Evolutionary conservation across 1,139 yeast species (phyloP), one percentile per base, ranked within the genome.

Genomic region (Lodderomyces theae): DNA sequence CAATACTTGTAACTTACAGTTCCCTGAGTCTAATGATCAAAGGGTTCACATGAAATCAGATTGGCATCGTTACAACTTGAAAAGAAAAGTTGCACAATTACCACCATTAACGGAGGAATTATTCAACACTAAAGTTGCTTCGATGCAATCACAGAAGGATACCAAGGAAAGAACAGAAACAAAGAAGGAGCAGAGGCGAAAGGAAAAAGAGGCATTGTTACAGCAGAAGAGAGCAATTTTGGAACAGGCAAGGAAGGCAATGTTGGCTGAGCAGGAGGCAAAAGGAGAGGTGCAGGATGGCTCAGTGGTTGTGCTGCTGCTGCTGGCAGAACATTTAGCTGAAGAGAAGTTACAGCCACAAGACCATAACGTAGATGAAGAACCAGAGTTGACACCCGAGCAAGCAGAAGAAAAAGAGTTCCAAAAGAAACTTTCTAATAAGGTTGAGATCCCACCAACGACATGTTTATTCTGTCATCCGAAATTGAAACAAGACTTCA

Each of bases 401-500:
- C 64, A 76, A 48, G 55, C 61, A 35, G 77, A 77, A 41, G 85
- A 80, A 46, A 59, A 64, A 40, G 51, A 83, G 26, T 69, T 81
- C 57, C 60, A 71, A 23, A 77, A 79, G 45, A 85, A 84, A 54
- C 51, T 82, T 23, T 66, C 73, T 32, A 79, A 78, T 47, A 80
- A 72, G 51, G 85, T 83, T 17, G 83, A 82, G 24, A 81, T 92
- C 35, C 84, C 94, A 8, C 66, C 80, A 13, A 82, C 82, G 16
- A 77, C 81, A 3, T 90, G 97, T 64, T 69, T 92, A 39, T 89
- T 92, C 58, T 89, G 95, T 51, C 72, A 70, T 42, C 77, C 77
- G 39, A 77, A 79, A 57, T 56, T 59, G 30, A 54, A 64, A 32
- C 54, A 63, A 33, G 44, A 51, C 16, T 64, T 81, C 8, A 58